Conservation (phyloP, 805 yeast species). For the Candida taoyuanica region DNA sequence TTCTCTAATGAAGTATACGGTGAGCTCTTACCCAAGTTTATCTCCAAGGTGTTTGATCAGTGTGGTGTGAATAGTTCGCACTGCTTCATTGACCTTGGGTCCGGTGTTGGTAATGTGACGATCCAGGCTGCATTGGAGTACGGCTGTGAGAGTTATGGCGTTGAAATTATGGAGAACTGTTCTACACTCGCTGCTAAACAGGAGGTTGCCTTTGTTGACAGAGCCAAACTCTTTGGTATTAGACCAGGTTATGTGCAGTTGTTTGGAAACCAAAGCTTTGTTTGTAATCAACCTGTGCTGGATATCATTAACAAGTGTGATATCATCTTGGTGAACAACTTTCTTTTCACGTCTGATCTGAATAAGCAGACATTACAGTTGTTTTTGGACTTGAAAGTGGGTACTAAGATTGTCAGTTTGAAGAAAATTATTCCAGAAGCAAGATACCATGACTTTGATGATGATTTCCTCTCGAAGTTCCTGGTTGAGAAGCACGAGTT, state of each 20-base stretch:
- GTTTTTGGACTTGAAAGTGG: conserved; percentile 59
- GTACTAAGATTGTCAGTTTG: conserved; percentile 74
- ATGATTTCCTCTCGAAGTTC: conserved; percentile 58
- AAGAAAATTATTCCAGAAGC: conserved; percentile 77
- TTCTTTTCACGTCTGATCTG: conserved; percentile 72
- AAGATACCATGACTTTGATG: conserved; percentile 52
- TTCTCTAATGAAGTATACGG: conserved; percentile 91
- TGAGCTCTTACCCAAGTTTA: conserved; percentile 75
- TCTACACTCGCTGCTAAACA: conserved; percentile 64
- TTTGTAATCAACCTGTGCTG: conserved; percentile 54
- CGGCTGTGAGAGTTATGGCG: conserved; percentile 83
- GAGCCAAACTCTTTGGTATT: conserved; percentile 63
- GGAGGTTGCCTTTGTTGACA: conserved; percentile 47
- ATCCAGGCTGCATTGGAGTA: conserved; percentile 84
- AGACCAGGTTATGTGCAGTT: conserved; percentile 51
- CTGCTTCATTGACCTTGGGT: conserved; percentile 83
- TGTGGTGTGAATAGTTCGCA: conserved; percentile 50
- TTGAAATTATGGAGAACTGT: conserved; percentile 85
- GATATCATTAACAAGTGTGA: conserved; percentile 55
- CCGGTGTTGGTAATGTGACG: conserved; percentile 92
- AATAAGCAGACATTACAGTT: conserved; percentile 64
- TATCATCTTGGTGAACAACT: conserved; percentile 76
- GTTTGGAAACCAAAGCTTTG: conserved; percentile 67
- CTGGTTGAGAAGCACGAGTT: conserved; percentile 60
- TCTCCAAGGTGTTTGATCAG: conserved; percentile 58